Evolutionary conservation across 1,139 yeast species (phyloP).

Genomic region (Taphrina confusa): DNA sequence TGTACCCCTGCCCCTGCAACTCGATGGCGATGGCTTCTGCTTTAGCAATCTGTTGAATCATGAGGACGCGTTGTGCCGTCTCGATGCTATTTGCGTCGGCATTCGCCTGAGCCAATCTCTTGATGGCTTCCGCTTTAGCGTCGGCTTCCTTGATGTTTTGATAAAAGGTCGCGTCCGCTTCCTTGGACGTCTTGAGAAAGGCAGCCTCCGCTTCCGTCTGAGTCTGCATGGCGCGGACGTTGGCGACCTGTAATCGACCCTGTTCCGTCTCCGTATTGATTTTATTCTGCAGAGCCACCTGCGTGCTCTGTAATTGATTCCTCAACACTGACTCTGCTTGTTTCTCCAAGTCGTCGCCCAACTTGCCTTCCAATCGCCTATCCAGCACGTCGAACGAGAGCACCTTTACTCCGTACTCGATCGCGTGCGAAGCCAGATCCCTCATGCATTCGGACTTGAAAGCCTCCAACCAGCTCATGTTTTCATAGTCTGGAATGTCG

Average conservation of each 20-base stretch:
- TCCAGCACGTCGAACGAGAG: constrained; percentile 27
- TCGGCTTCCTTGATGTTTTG: constrained; percentile 20
- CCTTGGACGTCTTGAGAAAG: constrained; percentile 10
- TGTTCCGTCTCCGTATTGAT: constrained; percentile 31
- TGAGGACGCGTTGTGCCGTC: constrained; percentile 12
- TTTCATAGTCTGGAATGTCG: constrained; percentile 24
- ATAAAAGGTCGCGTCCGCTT: constrained; percentile 15
- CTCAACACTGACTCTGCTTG: constrained; percentile 25
- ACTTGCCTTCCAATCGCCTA: constrained; percentile 26
- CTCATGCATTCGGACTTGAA: constrained; percentile 29
- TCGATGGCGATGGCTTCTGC: constrained; percentile 20
- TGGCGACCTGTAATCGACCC: constrained; percentile 17
- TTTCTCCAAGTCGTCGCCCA: constrained; percentile 28
- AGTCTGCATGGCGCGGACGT: constrained; percentile 10
- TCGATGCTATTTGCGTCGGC: constrained; percentile 25
- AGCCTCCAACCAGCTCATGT: constrained; percentile 26
- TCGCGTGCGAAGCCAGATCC: constrained; percentile 21
- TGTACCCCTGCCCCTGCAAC: constrained; percentile 24
- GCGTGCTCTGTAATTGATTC: constrained; percentile 22
- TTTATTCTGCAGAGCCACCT: constrained; percentile 19
- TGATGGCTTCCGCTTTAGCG: constrained; percentile 25
- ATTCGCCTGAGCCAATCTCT: constrained; percentile 26
- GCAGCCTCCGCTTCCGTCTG: constrained; percentile 22
- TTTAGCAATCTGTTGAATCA: constrained; percentile 20
- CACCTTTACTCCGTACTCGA: constrained; percentile 28